These are phyloP conservation scores for Globisporangium cederbergense DNA, from an alignment of 352 stramenopile genomes.

Conservation along the genomic window DNA sequence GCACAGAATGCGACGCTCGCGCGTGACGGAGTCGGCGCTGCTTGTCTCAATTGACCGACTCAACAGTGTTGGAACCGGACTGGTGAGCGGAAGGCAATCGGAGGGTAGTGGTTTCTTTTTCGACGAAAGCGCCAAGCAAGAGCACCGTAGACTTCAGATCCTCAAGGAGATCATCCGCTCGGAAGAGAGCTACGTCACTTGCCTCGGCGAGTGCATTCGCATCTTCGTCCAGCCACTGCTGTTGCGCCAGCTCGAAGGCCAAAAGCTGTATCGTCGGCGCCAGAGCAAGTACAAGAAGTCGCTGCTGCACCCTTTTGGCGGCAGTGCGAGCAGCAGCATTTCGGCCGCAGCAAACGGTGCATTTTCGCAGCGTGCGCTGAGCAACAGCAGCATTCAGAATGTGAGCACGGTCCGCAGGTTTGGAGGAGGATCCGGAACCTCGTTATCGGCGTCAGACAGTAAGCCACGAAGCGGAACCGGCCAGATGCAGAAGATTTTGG, in stretches of 20 bases:
- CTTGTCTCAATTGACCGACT: conserved; percentile 38
- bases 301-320: conserved; percentile 46
- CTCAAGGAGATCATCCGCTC: conserved; percentile 83
- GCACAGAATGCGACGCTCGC: conserved; percentile 51
- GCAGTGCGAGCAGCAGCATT: conserved; percentile 33
- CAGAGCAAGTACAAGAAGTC: conserved; percentile 69
- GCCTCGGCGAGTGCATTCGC: conserved; percentile 79
- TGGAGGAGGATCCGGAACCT: conserved; percentile 16
- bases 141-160: conserved; percentile 68
- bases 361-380: conserved; percentile 33
- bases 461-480: conserved; percentile 12
- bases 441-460: conserved; percentile 18
- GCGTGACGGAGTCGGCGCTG: conserved; percentile 47
- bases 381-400: conserved; percentile 43
- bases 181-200: conserved; percentile 82
- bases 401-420: conserved; percentile 32
- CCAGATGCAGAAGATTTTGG: conserved; percentile 40
- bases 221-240: conserved; percentile 81
- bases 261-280: conserved; percentile 55
- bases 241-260: conserved; percentile 73
- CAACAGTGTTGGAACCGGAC: conserved; percentile 32
- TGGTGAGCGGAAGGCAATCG: conserved; percentile 26
- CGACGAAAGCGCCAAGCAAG: conserved; percentile 51
- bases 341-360: conserved; percentile 26
- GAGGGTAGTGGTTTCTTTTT: conserved; percentile 29